Base-by-base conservation (phyloP, 1,284 basidiomycete genomes). In the Entoloma clypeatum region DNA sequence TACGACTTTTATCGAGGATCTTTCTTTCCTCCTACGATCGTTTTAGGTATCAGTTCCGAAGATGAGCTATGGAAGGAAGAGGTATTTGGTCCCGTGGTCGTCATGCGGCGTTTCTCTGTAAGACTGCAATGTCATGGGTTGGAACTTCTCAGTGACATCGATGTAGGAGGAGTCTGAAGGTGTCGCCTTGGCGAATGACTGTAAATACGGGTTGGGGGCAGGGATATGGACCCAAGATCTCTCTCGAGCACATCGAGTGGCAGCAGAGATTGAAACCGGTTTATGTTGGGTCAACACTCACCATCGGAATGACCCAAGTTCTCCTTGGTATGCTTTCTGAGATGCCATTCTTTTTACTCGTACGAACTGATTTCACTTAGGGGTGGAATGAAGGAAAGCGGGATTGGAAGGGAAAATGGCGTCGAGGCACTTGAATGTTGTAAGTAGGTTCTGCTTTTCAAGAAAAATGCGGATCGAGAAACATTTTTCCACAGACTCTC, bases 301-400 rank as follows among this genome's bases (percentile, higher is more conserved):
- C 53, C 88, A 92, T 55, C 75, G 88, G 34, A 92, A 92, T 54
- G 87, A 91, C 56, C 89, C 89, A 7, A 86, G 82, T 48, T 89
- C 85, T 27, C 86, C 89, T 32, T 92, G 89, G 85, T 86, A 56
- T 35, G 75, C 62, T 25, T 14, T 32, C 36, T 4, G n/a, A 19
- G 5, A 10, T 19, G 25, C 19, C 24, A 10, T 24, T 21, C 7
- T 17, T 27, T 4, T 6, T 38, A 23, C 11, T 22, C 8, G 21
- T 41, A 34, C 31, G 22, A 17, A 23, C 39, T 26, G 40, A 30
- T 44, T 40, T 30, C 14, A 21, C 7, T 21, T 19, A 86, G 84
- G 87, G 87, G 88, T 17, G 86, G 87, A 11, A 86, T 87, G 82
- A 88, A 88, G 56, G 79, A 85, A 49, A 89, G 86, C 51, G 87